Evolutionary conservation across 2,329 filamentous ascomycete species (phyloP).

Genomic region (Intubia oerlemansii): DNA sequence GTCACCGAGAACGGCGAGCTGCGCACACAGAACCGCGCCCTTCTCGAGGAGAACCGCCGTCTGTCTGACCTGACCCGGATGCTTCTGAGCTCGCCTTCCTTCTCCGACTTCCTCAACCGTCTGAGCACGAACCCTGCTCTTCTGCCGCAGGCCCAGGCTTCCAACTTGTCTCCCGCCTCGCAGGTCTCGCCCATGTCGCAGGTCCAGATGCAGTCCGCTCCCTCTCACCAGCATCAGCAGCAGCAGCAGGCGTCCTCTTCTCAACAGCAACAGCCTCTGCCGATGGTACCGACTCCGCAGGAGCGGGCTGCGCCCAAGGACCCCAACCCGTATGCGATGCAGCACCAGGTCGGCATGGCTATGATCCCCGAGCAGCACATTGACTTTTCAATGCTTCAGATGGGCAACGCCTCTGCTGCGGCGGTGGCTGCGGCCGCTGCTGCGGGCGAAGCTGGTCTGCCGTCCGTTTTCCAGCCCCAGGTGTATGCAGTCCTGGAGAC

Average conservation of each 20-base stretch:
- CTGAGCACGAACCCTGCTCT: constrained; percentile 35
- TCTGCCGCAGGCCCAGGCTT: constrained; percentile 11
- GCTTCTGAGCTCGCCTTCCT: constrained; percentile 60
- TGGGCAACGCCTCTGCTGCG: too few relatives aligned
- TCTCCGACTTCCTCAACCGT: constrained; percentile 59
- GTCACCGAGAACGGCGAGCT: constrained; percentile 67
- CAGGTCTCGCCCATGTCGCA: neutral
- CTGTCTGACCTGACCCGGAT: constrained; percentile 60
- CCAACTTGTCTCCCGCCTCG: too few relatives aligned
- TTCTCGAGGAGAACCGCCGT: constrained; percentile 71
- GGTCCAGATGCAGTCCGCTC: too few relatives aligned
- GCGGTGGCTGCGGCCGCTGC: too few relatives aligned
- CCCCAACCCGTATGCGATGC: constrained; percentile 34
- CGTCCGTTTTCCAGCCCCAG: constrained; percentile 42
- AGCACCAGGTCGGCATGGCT: constrained; percentile 55
- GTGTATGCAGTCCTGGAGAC: constrained; percentile 40
- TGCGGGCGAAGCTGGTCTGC: constrained; percentile 20
- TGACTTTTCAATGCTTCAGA: constrained; percentile 50
- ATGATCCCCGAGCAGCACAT: constrained; percentile 63
- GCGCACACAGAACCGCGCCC: constrained; percentile 56
- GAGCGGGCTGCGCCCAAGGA: constrained; percentile 39
- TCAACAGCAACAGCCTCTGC: too few relatives aligned
- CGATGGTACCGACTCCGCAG: constrained; percentile 14
- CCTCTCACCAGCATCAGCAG: constrained; percentile 1
- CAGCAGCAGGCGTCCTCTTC: constrained; percentile 12